A percentile compares a stretch with the other conserved stretches of the same genome.
These are phyloP conservation scores for Sugiyamaella lignohabitans DNA, from an alignment of 805 yeast genomes.

Conservation along the genomic window DNA sequence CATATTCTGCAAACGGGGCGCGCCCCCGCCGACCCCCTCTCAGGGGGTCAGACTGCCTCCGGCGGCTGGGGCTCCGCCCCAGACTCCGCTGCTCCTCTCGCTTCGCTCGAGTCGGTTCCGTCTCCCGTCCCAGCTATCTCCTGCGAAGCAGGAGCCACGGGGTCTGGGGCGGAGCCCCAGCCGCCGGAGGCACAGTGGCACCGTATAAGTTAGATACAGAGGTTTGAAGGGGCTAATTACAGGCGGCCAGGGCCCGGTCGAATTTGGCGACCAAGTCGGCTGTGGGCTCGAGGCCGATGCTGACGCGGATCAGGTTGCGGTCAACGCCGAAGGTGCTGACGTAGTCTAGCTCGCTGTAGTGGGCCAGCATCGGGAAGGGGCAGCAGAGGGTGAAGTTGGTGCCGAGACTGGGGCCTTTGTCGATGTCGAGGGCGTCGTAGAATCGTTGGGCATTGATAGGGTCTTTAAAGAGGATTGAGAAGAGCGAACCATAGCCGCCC, in stretches of 20 bases:
- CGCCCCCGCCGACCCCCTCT: too few species aligned
- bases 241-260: conserved; percentile 41
- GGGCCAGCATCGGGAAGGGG: conserved; percentile 84
- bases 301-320: conserved; percentile 65
- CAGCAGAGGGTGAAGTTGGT: conserved; percentile 85
- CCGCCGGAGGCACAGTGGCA: neutral
- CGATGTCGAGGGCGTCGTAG: conserved; percentile 59
- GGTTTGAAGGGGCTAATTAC: neutral
- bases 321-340: conserved; percentile 80
- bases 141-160: neutral
- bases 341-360: conserved; percentile 72
- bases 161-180: neutral
- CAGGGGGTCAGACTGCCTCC: too few species aligned
- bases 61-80: neutral
- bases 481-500: conserved; percentile 87
- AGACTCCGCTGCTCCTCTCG: neutral
- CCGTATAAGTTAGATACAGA: too few species aligned
- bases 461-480: conserved; percentile 64
- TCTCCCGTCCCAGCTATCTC: too few species aligned
- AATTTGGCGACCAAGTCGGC: conserved; percentile 48
- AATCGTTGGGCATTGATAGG: conserved; percentile 62
- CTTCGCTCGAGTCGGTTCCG: too few species aligned
- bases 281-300: conserved; percentile 77
- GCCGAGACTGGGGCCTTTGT: conserved; percentile 89
- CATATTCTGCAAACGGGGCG: too few species aligned